Percentiles rank a stretch among this genome's conserved stretches.
phyloP scores from a whole-genome alignment of 768 basidiomycete species.

The Wakefieldia striispora region DNA sequence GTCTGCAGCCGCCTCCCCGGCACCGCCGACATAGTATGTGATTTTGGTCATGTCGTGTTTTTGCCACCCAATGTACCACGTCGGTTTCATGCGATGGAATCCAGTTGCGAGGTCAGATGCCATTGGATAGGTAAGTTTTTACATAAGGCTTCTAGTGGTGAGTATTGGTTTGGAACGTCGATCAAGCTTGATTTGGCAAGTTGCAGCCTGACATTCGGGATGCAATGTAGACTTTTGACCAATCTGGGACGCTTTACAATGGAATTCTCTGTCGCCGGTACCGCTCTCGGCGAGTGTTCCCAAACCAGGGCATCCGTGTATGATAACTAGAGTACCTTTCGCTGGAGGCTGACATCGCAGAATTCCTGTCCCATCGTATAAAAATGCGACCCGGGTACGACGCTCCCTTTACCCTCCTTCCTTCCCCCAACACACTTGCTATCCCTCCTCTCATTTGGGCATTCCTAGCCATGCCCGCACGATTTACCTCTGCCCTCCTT shows the following conservation, averaged over 20 bases:
- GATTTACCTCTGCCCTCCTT: constrained; percentile 23
- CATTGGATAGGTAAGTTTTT: not conserved
- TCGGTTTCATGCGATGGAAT: constrained; percentile 15
- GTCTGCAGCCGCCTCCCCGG: constrained; percentile 23
- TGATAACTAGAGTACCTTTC: constrained; percentile 19
- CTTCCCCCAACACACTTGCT: constrained; percentile 15
- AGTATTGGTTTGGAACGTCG: constrained; percentile 14
- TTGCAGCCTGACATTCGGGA: not conserved
- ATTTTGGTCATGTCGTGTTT: constrained; percentile 9
- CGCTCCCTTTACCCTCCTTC: constrained; percentile 6
- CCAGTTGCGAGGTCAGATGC: constrained; percentile 1
- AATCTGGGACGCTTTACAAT: too few relatives aligned
- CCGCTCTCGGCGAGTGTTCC: too few relatives aligned
- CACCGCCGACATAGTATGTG: constrained; percentile 25
- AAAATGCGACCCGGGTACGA: constrained; percentile 16
- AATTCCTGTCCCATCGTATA: constrained; percentile 21
- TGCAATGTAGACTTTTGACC: too few relatives aligned
- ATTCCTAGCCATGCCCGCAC: constrained; percentile 22
- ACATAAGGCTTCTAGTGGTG: constrained; percentile 3
- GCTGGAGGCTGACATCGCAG: constrained; percentile 28
- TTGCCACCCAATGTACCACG: constrained; percentile 19
- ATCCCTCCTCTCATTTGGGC: constrained; percentile 43
- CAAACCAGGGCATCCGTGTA: not conserved
- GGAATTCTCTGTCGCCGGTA: too few relatives aligned
- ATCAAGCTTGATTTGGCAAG: constrained; percentile 21